These are phyloP conservation scores for Bipolaris zeicola DNA, from an alignment of 2,329 filamentous ascomycete genomes.

Conservation along the genomic window DNA sequence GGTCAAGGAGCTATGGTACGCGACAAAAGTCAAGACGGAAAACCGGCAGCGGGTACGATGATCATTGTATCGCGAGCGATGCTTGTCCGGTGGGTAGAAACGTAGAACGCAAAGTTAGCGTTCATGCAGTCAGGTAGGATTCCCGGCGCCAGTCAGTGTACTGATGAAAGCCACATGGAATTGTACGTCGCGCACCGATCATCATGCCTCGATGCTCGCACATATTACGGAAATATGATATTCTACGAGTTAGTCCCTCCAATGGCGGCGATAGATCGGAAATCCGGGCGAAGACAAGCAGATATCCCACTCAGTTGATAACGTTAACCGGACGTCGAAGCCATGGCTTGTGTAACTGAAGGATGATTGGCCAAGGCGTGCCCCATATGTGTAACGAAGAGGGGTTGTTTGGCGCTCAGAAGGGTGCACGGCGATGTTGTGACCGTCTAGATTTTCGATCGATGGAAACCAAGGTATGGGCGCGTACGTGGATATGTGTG, in stretches of 20 bases:
- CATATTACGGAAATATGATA: background rate
- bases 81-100: background rate
- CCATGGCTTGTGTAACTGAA: background rate
- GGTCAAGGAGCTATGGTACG: background rate
- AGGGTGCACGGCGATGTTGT: background rate
- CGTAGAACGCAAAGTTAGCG: background rate
- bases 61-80: background rate
- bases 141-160: background rate
- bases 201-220: constrained; percentile 1
- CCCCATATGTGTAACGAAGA: background rate
- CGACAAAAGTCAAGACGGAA: background rate
- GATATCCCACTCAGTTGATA: background rate
- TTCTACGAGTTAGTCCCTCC: constrained; percentile 8
- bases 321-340: background rate
- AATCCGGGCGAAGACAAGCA: background rate
- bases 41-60: background rate
- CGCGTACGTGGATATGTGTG: background rate
- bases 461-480: background rate
- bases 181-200: background rate
- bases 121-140: background rate
- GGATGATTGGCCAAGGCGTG: background rate
- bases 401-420: background rate
- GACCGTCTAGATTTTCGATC: background rate
- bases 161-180: background rate
- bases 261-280: constrained; percentile 8